Conservation (phyloP, 352 stramenopile species). For the Aphanomyces cochlioides region DNA sequence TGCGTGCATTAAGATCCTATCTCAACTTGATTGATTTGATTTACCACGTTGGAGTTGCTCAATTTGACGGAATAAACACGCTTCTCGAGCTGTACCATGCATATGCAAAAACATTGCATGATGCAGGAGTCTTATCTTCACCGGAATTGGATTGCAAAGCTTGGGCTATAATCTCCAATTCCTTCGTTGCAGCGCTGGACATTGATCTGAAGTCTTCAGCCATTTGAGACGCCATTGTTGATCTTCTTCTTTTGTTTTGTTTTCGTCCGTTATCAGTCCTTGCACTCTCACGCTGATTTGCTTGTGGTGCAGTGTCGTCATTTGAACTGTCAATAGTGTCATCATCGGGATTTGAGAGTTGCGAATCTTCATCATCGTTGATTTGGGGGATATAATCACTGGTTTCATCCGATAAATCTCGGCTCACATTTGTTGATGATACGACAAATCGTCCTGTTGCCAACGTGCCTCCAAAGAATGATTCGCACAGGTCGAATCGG, state of each 20-base stretch:
- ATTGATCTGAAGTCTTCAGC: neutral
- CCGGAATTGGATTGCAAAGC: neutral
- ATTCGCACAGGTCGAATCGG: neutral
- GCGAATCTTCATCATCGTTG: neutral
- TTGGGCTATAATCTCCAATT: neutral
- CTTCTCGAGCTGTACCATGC: too few species aligned
- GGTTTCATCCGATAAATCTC: too few species aligned
- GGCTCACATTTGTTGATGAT: neutral
- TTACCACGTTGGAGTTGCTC: neutral
- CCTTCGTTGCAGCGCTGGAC: neutral
- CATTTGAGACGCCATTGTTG: neutral
- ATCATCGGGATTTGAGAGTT: neutral
- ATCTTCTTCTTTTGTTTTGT: neutral
- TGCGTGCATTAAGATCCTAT: too few species aligned
- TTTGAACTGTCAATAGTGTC: neutral
- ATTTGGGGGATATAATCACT: too few species aligned
- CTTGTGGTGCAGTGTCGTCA: neutral
- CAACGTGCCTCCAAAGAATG: neutral
- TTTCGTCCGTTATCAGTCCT: neutral
- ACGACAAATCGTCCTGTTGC: neutral
- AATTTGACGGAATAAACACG: neutral
- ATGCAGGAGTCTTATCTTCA: neutral
- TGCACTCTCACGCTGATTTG: neutral
- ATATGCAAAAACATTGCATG: neutral
- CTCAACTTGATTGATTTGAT: neutral